phyloP scores from a whole-genome alignment of 2,329 filamentous ascomycete species.

The Myriangium duriaei region DNA sequence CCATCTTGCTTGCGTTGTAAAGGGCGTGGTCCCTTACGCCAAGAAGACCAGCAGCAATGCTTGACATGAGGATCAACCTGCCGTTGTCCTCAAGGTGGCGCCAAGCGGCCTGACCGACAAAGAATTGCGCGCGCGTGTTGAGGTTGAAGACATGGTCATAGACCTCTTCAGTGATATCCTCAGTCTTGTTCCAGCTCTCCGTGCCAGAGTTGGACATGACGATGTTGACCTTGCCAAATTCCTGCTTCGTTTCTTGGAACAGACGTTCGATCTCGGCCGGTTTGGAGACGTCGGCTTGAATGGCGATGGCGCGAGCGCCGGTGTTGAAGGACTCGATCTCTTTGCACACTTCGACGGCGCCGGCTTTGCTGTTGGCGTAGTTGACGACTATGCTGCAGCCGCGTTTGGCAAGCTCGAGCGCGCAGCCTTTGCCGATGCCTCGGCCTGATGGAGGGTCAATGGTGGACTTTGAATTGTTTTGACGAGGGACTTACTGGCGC shows the following conservation, averaged over 20 bases:
- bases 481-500: conserved; percentile 23
- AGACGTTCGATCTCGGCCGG: conserved; percentile 47
- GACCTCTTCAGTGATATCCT: conserved; percentile 57
- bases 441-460: conserved; percentile 36
- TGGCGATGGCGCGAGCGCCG: conserved; percentile 41
- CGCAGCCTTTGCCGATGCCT: conserved; percentile 54
- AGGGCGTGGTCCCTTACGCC: conserved; percentile 59
- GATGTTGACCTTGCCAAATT: conserved; percentile 33
- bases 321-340: conserved; percentile 34
- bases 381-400: conserved; percentile 56
- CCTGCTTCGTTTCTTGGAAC: conserved; percentile 31
- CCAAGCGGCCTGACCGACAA: conserved; percentile 63
- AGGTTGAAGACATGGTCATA: conserved; percentile 59
- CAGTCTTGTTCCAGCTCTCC: conserved; percentile 54
- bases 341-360: conserved; percentile 36
- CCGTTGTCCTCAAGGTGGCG: conserved; percentile 58
- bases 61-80: conserved; percentile 62
- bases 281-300: conserved; percentile 47
- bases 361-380: conserved; percentile 42
- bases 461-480: too few relatives aligned
- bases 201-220: conserved; percentile 46
- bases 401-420: conserved; percentile 53
- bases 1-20: conserved; percentile 61
- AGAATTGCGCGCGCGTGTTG: conserved; percentile 61
- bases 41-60: conserved; percentile 54